Percentiles rank a stretch among this genome's conserved stretches.
phyloP scores from a whole-genome alignment of 305 asterid genomes.

The Fraxinus baroniana region DNA sequence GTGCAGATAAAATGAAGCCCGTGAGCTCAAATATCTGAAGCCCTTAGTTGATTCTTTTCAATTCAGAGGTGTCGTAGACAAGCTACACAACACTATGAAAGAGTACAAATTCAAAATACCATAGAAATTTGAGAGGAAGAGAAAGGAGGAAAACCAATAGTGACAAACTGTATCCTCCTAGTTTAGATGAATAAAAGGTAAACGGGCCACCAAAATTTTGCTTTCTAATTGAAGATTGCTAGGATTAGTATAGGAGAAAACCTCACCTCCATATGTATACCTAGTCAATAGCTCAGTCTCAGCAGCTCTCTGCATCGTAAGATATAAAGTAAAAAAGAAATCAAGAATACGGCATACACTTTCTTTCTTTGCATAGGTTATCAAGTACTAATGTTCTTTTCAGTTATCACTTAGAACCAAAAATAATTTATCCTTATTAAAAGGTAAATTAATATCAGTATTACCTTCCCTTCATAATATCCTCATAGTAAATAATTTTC shows the following conservation, averaged over 20 bases:
- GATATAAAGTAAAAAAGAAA: neutral
- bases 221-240: neutral
- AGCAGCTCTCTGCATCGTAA: conserved; percentile 76
- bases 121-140: neutral
- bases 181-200: neutral
- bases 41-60: neutral
- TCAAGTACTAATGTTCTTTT: neutral
- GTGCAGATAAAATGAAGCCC: neutral
- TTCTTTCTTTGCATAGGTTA: neutral
- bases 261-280: conserved; percentile 88
- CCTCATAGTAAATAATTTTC: conserved; percentile 64
- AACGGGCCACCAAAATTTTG: neutral
- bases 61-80: neutral
- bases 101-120: neutral
- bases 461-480: conserved; percentile 90
- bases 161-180: neutral
- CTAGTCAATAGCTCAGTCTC: conserved; percentile 84
- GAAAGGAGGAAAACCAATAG: neutral
- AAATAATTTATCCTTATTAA: conserved; percentile 8
- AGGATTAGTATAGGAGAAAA: neutral
- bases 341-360: neutral
- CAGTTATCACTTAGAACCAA: neutral
- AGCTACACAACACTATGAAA: neutral
- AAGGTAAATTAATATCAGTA: conserved; percentile 15
- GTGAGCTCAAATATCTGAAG: neutral